A percentile compares a stretch with the other conserved stretches of the same genome.
Evolutionary conservation across 192 early-diverging fungal genomes (phyloP).

Genomic region (Pecoramyces ruminantium): DNA sequence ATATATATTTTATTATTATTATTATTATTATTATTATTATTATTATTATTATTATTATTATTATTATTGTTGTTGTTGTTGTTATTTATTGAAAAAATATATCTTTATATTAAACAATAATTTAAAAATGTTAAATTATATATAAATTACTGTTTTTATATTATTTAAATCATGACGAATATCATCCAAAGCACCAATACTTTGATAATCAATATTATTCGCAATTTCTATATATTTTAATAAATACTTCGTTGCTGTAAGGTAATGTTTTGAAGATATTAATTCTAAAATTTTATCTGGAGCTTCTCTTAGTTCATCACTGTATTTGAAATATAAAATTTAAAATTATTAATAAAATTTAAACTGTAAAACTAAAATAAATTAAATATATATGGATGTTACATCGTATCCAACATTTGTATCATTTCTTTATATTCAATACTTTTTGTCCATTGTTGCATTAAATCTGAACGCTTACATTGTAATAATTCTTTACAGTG

Average conservation of each 20-base stretch:
- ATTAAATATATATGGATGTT: not conserved
- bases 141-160: slow-evolving; percentile 13
- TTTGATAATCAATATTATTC: slow-evolving; percentile 17
- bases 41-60: too few relatives aligned
- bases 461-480: slow-evolving; percentile 35
- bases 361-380: too few relatives aligned
- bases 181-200: slow-evolving; percentile 30
- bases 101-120: too few relatives aligned
- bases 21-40: too few relatives aligned
- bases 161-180: slow-evolving; percentile 16
- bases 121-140: too few relatives aligned
- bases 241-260: slow-evolving; percentile 23
- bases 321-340: slow-evolving; percentile 1
- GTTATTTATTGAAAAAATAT: too few relatives aligned
- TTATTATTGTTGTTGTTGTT: too few relatives aligned
- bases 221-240: slow-evolving; percentile 11
- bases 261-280: slow-evolving; percentile 24
- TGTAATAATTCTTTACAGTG: slow-evolving; percentile 24
- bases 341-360: not conserved
- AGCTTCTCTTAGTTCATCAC: slow-evolving; percentile 25
- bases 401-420: slow-evolving; percentile 30
- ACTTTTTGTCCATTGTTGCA: slow-evolving; percentile 38
- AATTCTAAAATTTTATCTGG: slow-evolving; percentile 25
- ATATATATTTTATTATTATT: too few relatives aligned
- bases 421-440: slow-evolving; percentile 42